Percentiles rank a stretch among this genome's conserved stretches.
Evolutionary conservation across 2,329 filamentous ascomycete species (phyloP).

Genomic region (Colletotrichum navitas): DNA sequence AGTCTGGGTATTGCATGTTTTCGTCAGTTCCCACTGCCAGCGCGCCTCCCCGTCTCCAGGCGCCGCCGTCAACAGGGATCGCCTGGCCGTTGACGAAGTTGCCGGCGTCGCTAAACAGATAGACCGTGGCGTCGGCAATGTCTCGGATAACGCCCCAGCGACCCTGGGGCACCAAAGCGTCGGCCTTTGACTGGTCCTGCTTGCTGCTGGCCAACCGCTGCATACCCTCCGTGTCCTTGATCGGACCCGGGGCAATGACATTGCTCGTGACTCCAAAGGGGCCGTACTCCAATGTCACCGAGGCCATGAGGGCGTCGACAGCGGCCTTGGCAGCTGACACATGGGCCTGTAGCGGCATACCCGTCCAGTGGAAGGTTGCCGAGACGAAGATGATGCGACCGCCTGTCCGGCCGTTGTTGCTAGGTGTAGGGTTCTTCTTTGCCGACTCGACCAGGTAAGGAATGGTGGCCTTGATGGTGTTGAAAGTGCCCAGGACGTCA

Average conservation of each 20-base stretch:
- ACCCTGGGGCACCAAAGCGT: slow-evolving; percentile 75
- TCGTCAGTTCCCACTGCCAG: slow-evolving; percentile 61
- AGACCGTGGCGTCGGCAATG: slow-evolving; percentile 93
- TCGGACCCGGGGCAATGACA: slow-evolving; percentile 88
- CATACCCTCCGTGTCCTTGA: slow-evolving; percentile 86
- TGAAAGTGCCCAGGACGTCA: slow-evolving; percentile 92
- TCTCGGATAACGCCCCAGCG: slow-evolving; percentile 85
- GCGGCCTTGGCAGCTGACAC: slow-evolving; percentile 93
- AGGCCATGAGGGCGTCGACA: slow-evolving; percentile 85
- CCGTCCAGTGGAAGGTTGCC: slow-evolving; percentile 91
- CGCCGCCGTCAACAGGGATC: slow-evolving; percentile 78
- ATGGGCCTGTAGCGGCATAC: slow-evolving; percentile 87
- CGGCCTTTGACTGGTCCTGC: slow-evolving; percentile 50
- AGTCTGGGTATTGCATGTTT: slow-evolving; percentile 67
- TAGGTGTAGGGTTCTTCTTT: slow-evolving; percentile 68
- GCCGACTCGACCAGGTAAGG: slow-evolving; percentile 85
- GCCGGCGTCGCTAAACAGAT: slow-evolving; percentile 85
- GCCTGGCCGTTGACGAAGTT: slow-evolving; percentile 88
- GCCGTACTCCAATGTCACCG: slow-evolving; percentile 88
- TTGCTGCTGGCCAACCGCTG: slow-evolving; percentile 66
- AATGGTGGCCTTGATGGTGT: slow-evolving; percentile 92
- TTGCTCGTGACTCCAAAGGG: slow-evolving; percentile 90
- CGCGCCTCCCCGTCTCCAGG: slow-evolving; percentile 66
- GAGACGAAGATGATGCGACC: slow-evolving; percentile 92
- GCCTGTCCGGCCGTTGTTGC: slow-evolving; percentile 74